A percentile compares a stretch with the other conserved stretches of the same genome.
phyloP scores from a whole-genome alignment of 169 alveolate genomes.

The Plasmodium relictum region DNA sequence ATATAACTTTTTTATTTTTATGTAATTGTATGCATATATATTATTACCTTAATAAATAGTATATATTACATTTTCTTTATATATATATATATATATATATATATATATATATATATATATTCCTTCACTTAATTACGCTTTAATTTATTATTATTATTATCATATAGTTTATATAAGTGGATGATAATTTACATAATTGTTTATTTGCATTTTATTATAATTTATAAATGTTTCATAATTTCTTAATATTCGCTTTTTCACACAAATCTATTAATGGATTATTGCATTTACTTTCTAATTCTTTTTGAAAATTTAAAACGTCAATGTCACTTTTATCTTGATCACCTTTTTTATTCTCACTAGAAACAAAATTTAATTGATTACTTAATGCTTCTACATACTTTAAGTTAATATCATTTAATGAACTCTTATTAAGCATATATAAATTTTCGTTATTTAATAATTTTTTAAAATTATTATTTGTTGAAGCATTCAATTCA shows the following conservation, averaged over 20 bases:
- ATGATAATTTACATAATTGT: background rate
- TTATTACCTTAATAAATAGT: no score
- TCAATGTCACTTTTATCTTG: conserved; percentile 7
- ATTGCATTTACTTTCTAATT: conserved; percentile 36
- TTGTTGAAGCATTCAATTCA: conserved; percentile 7
- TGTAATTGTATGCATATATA: no score
- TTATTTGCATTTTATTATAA: background rate
- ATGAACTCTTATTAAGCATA: background rate
- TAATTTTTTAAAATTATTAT: conserved; percentile 23
- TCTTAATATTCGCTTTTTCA: conserved; percentile 26
- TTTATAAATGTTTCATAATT: background rate
- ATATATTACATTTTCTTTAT: background rate
- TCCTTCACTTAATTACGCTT: background rate
- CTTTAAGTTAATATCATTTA: conserved; percentile 41
- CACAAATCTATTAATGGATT: conserved; percentile 25
- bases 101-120: background rate
- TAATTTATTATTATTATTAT: background rate
- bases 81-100: background rate
- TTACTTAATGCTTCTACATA: conserved; percentile 47
- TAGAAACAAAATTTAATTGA: conserved; percentile 33
- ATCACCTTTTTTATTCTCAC: conserved; percentile 18
- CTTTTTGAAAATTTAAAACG: conserved; percentile 34
- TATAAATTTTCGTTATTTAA: conserved; percentile 21
- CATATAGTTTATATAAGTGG: no score
- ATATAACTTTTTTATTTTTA: no score